A percentile compares a stretch with the other conserved stretches of the same genome.
phyloP scores from a whole-genome alignment of 768 basidiomycete genomes.

The Leccinellum rugosiceps region DNA sequence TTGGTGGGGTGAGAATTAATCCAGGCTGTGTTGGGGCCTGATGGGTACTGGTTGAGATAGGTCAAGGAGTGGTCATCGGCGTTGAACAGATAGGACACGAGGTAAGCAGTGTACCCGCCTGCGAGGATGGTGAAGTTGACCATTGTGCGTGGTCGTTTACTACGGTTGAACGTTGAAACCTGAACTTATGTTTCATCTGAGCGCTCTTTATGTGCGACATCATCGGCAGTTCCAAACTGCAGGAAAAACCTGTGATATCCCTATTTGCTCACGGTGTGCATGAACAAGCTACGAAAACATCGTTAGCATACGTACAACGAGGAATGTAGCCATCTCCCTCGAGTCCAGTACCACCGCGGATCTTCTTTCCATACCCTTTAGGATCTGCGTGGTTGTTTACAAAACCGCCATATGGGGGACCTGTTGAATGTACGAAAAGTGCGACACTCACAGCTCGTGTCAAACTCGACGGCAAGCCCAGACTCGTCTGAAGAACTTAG shows the following conservation, averaged over 20 bases:
- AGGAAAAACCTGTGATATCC: no score
- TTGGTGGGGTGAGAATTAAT: constrained; percentile 55
- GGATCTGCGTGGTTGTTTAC: constrained; percentile 52
- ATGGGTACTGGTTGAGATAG: constrained; percentile 41
- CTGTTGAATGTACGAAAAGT: background rate
- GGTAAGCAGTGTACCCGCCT: constrained; percentile 58
- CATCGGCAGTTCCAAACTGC: no score
- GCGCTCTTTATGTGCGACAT: no score
- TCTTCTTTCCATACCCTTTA: constrained; percentile 58
- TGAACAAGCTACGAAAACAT: no score
- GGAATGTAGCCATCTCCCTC: constrained; percentile 57
- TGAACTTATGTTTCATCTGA: no score
- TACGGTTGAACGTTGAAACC: no score
- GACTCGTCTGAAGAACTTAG: constrained; percentile 56
- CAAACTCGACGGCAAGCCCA: constrained; percentile 58
- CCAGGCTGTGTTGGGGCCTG: constrained; percentile 56
- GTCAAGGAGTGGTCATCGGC: constrained; percentile 46
- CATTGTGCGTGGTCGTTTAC: constrained; percentile 35
- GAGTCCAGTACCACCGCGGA: constrained; percentile 70
- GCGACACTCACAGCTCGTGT: constrained; percentile 61
- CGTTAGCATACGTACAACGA: constrained; percentile 43
- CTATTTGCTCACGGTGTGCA: no score
- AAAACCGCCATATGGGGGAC: constrained; percentile 43
- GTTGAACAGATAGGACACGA: constrained; percentile 64
- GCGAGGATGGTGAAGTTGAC: constrained; percentile 68